Evolutionary conservation across 2,329 filamentous ascomycete genomes (phyloP), one percentile per base, ranked within the genome.

Genomic region (Penicillium digitatum): DNA sequence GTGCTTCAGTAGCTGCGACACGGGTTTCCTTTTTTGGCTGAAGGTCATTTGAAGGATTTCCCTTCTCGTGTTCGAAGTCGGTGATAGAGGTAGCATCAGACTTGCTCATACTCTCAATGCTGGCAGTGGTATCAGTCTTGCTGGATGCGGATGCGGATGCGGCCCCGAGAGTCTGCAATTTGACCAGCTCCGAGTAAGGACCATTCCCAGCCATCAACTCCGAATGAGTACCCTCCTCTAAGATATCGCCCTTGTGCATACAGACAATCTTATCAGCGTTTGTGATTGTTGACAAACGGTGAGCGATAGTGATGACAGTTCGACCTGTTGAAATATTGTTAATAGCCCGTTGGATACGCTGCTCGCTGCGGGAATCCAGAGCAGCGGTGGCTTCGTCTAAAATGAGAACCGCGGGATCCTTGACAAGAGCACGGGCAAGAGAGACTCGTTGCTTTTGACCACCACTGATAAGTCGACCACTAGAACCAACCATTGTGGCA

Each of bases 361-460:
- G 71, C 58, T 83, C 81, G 2, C 78, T 80, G 31, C 77, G 73
- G 3, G 80, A 77, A 60, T 83, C 81, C 38, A 83, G 77, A 31
- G 87, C 64, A 24, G 65, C 66, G 0, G 91, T 96, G 1, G 90
- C 89, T 73, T 96, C 91, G 64, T 96, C 92, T 3, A 96, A 75
- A 1, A 96, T 81, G 16, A 96, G 74, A 3, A 96, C 77, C 26
- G 80, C 78, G 0, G 90, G 90, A 9, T 81, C 77, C 0, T 89
- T 80, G 0, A 88, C 81, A 0, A 96, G 77, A 0, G 91, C 90
- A 1, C 91, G 79, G 0, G 91, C 90, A 56, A 96, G 90, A 31
- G 86, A 86, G 1, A 96, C 74, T 1, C 90, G 81, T 69, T 96
- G 92, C 0, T 86, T 83, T 69, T 96, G 91, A 0, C 92, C 92